phyloP scores from a whole-genome alignment of 495 filamentous ascomycete genomes.

The Daldinia vernicosa region DNA sequence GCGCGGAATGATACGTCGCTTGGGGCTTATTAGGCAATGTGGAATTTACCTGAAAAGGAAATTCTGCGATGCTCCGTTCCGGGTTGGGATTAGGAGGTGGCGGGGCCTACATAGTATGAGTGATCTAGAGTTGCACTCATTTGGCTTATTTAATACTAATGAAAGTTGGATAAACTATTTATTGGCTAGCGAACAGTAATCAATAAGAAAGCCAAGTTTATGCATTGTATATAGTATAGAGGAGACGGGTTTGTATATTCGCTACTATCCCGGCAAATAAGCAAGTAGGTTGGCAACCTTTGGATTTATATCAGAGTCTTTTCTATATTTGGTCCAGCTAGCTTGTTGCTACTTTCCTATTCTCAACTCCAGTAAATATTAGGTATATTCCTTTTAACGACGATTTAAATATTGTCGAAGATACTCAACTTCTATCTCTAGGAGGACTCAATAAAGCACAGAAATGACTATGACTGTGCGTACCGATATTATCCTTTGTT shows the following conservation, averaged over 20 bases:
- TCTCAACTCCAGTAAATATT: not conserved
- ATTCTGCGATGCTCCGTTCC: slow-evolving; percentile 30
- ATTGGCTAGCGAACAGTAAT: not conserved
- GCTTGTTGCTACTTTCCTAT: not conserved
- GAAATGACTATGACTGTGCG: not conserved
- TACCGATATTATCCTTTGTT: not conserved
- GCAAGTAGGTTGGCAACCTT: not conserved
- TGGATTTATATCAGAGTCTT: not conserved
- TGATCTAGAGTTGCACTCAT: not conserved
- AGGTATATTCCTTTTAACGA: not conserved
- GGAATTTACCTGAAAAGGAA: slow-evolving; percentile 34
- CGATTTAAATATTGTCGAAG: not conserved
- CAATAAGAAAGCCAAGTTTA: not conserved
- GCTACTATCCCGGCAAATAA: not conserved
- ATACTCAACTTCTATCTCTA: not conserved
- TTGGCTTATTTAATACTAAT: not conserved
- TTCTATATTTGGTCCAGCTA: not conserved
- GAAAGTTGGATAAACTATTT: not conserved
- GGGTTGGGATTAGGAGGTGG: slow-evolving; percentile 20
- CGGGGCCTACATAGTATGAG: not conserved
- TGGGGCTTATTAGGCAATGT: slow-evolving; percentile 25
- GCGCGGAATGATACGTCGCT: not conserved
- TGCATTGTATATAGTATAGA: not conserved
- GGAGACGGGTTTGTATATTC: not conserved
- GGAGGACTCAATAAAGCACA: not conserved